Evolutionary conservation across 495 filamentous ascomycete genomes (phyloP), one percentile per base, ranked within the genome.

Genomic region (Penicillium psychrofluorescens): DNA sequence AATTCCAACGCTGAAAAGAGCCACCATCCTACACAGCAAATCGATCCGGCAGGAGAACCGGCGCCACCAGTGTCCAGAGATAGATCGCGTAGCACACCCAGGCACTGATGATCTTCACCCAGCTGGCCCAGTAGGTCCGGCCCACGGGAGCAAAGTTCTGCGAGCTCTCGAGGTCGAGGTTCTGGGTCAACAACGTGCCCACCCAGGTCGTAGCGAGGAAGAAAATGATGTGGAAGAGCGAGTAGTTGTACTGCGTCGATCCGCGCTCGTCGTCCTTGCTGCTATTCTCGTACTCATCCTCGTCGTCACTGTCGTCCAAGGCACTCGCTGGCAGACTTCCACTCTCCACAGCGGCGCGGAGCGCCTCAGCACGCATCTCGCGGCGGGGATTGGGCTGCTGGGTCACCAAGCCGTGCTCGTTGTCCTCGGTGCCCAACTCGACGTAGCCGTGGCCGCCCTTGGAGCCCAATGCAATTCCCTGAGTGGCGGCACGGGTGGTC

Each of bases 41-140:
- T 43, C 90, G 75, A 54, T 95, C 90, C 1, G 92, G 90, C 61
- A 98, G 56, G 16, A 91, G 53, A 32, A 90, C 75, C 8, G 92
- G 92, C 34, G 94, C 92, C 37, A 94, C 67, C 53, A 98, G 62
- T 16, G 88, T 95, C 92, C 92, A 98, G 34, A 79, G 73, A 54
- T 96, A 98, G 63, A 98, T 87, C 33, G 70, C 82, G 66, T 98
- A 97, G 67, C 94, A 97, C 37, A 92, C 83, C 92, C 92, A 98
- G 12, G 90, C 83, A 67, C 89, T 95, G 39, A 96, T 80, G 62
- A 98, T 97, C 81, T 97, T 98, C 51, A 95, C 89, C 92, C 92
- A 98, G 67, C 88, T 95, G 14, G 92, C 92, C 82, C 90, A 95
- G 70, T 96, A 92, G 13, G 91, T 96, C 38, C 92, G 73, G 28